A percentile compares a stretch with the other conserved stretches of the same genome.
Conservation (phyloP, 805 yeast genomes). For the Metschnikowia similis region DNA sequence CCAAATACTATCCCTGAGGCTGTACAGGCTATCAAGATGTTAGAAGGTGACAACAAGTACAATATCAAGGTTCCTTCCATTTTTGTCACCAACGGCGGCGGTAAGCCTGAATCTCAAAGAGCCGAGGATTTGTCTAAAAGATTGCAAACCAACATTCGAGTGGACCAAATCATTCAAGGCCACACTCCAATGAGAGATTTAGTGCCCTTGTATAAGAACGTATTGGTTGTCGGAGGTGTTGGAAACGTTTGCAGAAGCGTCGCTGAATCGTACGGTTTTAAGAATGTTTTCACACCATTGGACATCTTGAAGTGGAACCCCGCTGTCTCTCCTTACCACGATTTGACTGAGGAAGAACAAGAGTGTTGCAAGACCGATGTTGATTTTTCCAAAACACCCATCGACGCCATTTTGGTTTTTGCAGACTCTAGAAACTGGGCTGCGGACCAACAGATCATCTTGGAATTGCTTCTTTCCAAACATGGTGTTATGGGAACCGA, state of each 20-base stretch:
- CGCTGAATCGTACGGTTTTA: constrained; percentile 80
- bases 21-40: constrained; percentile 60
- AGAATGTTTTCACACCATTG: constrained; percentile 74
- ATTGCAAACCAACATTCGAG: constrained; percentile 56
- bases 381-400: constrained; percentile 63
- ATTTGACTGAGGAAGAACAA: constrained; percentile 66
- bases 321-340: constrained; percentile 79
- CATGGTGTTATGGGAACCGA: constrained; percentile 83
- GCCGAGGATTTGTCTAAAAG: constrained; percentile 66
- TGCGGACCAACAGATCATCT: constrained; percentile 83
- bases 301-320: constrained; percentile 87
- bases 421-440: constrained; percentile 95
- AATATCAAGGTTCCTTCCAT: constrained; percentile 75
- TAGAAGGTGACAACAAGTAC: constrained; percentile 75
- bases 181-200: constrained; percentile 91
- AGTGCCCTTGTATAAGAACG: constrained; percentile 62
- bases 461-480: constrained; percentile 72
- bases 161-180: constrained; percentile 85
- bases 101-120: constrained; percentile 71
- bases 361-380: constrained; percentile 44
- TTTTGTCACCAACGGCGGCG: constrained; percentile 87
- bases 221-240: constrained; percentile 84
- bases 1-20: constrained; percentile 83
- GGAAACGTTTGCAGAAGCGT: constrained; percentile 81
- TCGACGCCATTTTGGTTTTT: constrained; percentile 82